Percentiles rank a stretch among this genome's conserved stretches.
phyloP scores from a whole-genome alignment of 2,329 filamentous ascomycete species.

The Hansfordia pulvinata region DNA sequence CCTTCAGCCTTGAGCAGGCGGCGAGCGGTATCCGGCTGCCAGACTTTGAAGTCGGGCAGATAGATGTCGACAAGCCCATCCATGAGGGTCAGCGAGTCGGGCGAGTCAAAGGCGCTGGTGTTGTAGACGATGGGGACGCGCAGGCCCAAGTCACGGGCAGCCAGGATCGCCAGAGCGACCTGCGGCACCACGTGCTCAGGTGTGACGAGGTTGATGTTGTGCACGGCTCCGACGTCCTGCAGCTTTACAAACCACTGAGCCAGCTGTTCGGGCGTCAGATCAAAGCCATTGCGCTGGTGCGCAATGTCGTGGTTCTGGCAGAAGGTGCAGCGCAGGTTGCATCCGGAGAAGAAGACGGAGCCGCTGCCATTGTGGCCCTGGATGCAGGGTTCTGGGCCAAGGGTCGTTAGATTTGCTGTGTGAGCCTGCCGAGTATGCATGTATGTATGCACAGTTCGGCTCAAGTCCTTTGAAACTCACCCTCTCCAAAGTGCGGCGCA shows the following conservation, averaged over 20 bases:
- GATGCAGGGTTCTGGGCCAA: constrained; percentile 57
- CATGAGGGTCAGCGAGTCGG: constrained; percentile 57
- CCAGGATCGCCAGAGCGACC: constrained; percentile 62
- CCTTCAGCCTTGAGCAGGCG: constrained; percentile 66
- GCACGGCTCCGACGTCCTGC: constrained; percentile 65
- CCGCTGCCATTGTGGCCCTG: constrained; percentile 73
- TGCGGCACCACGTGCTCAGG: constrained; percentile 81
- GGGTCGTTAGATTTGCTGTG: too few species aligned
- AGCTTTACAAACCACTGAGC: constrained; percentile 75
- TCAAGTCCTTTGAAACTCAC: too few species aligned
- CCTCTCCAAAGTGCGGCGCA: constrained; percentile 74
- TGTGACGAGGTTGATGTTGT: constrained; percentile 82
- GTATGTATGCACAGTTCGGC: too few species aligned
- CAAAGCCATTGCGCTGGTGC: constrained; percentile 68
- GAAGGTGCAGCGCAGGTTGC: constrained; percentile 61
- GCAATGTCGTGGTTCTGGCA: constrained; percentile 79
- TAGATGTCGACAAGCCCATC: constrained; percentile 78
- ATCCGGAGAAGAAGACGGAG: constrained; percentile 67
- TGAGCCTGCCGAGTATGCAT: too few species aligned
- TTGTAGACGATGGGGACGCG: constrained; percentile 72
- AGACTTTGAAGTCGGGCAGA: constrained; percentile 80
- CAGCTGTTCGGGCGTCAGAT: constrained; percentile 65
- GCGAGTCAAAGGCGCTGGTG: constrained; percentile 67
- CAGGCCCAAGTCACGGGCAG: constrained; percentile 57
- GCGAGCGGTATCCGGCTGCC: constrained; percentile 51